A percentile compares a stretch with the other conserved stretches of the same genome.
phyloP scores from a whole-genome alignment of 768 basidiomycete genomes.

The Leucocoprinus leucothites region DNA sequence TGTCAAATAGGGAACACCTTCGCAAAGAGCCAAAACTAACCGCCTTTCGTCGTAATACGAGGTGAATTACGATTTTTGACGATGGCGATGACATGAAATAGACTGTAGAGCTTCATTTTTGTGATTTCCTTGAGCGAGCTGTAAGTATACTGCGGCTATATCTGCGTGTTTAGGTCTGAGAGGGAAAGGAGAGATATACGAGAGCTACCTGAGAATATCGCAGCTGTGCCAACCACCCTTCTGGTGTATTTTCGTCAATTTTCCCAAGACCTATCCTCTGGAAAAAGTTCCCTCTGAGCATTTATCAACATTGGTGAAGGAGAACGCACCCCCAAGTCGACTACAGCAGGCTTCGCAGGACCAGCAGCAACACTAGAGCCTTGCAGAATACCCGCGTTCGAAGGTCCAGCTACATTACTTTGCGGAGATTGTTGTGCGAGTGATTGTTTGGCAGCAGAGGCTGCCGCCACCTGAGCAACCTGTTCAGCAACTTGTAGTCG shows the following conservation, averaged over 20 bases:
- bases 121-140: neutral
- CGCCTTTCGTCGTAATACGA: neutral
- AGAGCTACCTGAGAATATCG: neutral
- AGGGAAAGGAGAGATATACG: neutral
- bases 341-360: too few species aligned
- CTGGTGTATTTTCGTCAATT: neutral
- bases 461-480: neutral
- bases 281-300: neutral
- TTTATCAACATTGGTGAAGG: neutral
- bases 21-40: neutral
- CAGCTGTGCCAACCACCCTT: slow-evolving; percentile 5
- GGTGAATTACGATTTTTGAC: neutral
- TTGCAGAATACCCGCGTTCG: too few species aligned
- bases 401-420: too few species aligned
- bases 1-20: neutral
- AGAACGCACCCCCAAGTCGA: neutral
- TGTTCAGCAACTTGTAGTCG: neutral
- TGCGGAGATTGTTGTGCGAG: too few species aligned
- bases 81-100: slow-evolving; percentile 1
- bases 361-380: too few species aligned
- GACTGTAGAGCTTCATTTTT: neutral
- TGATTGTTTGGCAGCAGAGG: neutral
- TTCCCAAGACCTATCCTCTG: neutral
- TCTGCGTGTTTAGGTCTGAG: neutral
- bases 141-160: neutral